Conservation (phyloP, 257 asterid genomes). For the Linaria vulgaris region DNA sequence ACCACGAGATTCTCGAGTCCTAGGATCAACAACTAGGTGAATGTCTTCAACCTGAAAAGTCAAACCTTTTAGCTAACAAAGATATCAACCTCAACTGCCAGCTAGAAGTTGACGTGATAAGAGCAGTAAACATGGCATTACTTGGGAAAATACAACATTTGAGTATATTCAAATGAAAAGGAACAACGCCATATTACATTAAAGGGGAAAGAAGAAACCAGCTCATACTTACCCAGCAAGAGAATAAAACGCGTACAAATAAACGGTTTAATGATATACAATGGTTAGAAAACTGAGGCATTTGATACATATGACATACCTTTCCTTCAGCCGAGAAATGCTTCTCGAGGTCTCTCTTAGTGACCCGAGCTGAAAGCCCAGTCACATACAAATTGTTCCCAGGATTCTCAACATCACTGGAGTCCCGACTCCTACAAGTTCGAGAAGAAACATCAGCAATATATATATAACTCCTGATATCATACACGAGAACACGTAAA, state of each 20-base stretch:
- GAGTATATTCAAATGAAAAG: too few species aligned
- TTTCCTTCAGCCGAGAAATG: conserved; percentile 78
- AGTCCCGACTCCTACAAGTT: conserved; percentile 51
- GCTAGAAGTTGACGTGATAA: too few species aligned
- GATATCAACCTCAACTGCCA: not conserved
- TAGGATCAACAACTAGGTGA: conserved; percentile 80
- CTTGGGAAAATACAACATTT: too few species aligned
- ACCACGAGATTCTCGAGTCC: conserved; percentile 88
- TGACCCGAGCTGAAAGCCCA: conserved; percentile 73
- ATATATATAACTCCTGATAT: not conserved
- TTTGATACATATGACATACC: conserved; percentile 48
- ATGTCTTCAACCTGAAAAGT: conserved; percentile 63
- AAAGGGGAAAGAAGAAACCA: too few species aligned
- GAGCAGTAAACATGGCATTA: too few species aligned
- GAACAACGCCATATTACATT: too few species aligned
- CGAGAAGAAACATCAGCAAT: not conserved
- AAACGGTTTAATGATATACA: too few species aligned
- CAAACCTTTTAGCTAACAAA: not conserved
- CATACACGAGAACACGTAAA: not conserved
- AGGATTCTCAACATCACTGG: conserved; percentile 83
- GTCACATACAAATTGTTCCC: conserved; percentile 93
- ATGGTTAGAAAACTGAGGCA: not conserved
- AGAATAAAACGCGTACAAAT: too few species aligned
- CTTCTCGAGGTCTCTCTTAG: conserved; percentile 67
- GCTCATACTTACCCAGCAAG: too few species aligned